Percentiles rank a stretch among this genome's conserved stretches.
Evolutionary conservation across 495 filamentous ascomycete species (phyloP).

Genomic region (Evansstolkia leycettana): DNA sequence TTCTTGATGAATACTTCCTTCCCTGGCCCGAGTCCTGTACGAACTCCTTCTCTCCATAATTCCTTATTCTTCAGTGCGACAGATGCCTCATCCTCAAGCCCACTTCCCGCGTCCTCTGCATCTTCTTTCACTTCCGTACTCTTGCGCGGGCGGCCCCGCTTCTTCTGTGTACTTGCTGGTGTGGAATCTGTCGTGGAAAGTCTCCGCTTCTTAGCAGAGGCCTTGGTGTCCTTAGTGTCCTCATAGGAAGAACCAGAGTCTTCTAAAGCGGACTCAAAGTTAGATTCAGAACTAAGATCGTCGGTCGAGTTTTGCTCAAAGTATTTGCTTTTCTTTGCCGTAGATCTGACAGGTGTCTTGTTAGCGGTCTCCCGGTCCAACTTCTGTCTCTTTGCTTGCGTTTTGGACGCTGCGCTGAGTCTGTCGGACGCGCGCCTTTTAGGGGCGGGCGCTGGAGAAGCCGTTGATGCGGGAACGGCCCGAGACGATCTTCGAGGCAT

Average conservation of each 20-base stretch:
- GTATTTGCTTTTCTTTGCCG: slow-evolving; percentile 46
- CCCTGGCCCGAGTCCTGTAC: slow-evolving; percentile 43
- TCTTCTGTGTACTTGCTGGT: slow-evolving; percentile 3
- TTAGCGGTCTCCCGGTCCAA: slow-evolving; percentile 21
- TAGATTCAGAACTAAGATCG: slow-evolving; percentile 14
- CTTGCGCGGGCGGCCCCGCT: slow-evolving; percentile 3
- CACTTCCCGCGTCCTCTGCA: neutral
- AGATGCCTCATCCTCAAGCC: neutral
- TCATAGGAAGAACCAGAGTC: slow-evolving; percentile 9
- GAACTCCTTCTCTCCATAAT: slow-evolving; percentile 46
- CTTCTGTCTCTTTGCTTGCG: slow-evolving; percentile 32
- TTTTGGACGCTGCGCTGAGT: slow-evolving; percentile 19
- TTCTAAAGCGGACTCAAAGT: neutral
- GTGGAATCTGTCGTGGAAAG: too few species aligned
- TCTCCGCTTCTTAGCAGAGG: too few species aligned
- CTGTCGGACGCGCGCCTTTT: slow-evolving; percentile 28
- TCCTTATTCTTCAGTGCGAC: slow-evolving; percentile 30
- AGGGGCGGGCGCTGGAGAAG: slow-evolving; percentile 21
- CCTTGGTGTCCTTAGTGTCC: slow-evolving; percentile 6
- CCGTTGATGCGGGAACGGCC: slow-evolving; percentile 23
- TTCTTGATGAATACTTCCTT: slow-evolving; percentile 57
- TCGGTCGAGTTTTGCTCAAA: slow-evolving; percentile 30
- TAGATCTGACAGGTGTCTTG: slow-evolving; percentile 26
- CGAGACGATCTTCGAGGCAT: slow-evolving; percentile 33
- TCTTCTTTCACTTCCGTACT: slow-evolving; percentile 6